Evolutionary conservation across 2,329 filamentous ascomycete species (phyloP).

Genomic region (Fusarium nygamai): DNA sequence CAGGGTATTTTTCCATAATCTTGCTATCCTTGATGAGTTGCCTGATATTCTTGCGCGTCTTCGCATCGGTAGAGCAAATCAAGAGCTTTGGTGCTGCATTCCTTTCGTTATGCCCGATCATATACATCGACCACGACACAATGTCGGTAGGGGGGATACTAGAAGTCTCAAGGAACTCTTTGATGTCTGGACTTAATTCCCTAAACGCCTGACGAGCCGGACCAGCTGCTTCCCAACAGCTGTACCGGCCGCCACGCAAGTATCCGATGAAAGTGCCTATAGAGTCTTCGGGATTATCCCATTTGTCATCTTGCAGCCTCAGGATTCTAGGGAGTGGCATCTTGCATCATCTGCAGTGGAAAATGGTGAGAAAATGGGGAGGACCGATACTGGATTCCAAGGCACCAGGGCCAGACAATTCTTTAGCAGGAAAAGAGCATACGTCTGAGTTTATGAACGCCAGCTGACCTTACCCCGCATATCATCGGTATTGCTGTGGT

Average conservation of each 20-base stretch:
- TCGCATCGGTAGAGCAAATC: not conserved
- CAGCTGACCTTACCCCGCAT: not conserved
- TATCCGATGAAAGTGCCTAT: not conserved
- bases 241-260: not conserved
- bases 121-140: not conserved
- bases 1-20: not conserved
- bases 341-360: accelerated
- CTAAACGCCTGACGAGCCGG: not conserved
- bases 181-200: not conserved
- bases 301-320: not conserved
- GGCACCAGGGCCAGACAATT: not conserved
- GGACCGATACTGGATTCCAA: accelerated
- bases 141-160: not conserved
- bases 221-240: not conserved
- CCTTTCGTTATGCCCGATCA: not conserved
- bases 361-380: accelerated
- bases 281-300: not conserved
- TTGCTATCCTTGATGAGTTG: not conserved
- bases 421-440: accelerated
- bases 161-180: not conserved
- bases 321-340: not conserved
- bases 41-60: not conserved
- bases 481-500: not conserved
- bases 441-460: not conserved
- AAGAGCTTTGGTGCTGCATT: not conserved